A percentile compares a stretch with the other conserved stretches of the same genome.
phyloP scores from a whole-genome alignment of 257 asterid genomes.

The Petunia secreta region DNA sequence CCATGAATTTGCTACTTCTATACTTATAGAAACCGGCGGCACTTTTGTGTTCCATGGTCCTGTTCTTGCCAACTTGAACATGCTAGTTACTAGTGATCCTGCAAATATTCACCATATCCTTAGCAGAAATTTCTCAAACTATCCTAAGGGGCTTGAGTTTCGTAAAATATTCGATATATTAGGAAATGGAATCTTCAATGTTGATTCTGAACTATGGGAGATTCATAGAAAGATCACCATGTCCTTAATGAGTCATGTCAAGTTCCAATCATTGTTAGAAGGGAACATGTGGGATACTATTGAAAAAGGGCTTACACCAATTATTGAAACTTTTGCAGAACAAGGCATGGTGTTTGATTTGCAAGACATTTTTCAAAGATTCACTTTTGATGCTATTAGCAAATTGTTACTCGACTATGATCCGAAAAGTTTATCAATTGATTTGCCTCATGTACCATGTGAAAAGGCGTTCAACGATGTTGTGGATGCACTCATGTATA shows the following conservation, averaged over 20 bases:
- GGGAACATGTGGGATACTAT: not conserved
- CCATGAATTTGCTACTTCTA: not conserved
- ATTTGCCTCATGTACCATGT: not conserved
- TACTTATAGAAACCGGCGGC: not conserved
- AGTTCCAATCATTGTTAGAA: not conserved
- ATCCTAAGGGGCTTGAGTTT: not conserved
- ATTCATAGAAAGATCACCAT: not conserved
- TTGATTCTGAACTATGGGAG: conserved; percentile 17
- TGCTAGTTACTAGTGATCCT: conserved; percentile 16
- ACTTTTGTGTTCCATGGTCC: conserved; percentile 16
- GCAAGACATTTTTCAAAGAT: conserved; percentile 17
- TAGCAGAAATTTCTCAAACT: conserved; percentile 16
- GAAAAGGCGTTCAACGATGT: conserved; percentile 8
- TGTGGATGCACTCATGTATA: not conserved
- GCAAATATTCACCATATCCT: conserved; percentile 17
- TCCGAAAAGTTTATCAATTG: not conserved
- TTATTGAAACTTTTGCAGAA: not conserved
- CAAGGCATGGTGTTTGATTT: not conserved
- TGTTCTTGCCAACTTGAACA: not conserved
- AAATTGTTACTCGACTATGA: not conserved
- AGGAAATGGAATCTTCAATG: conserved; percentile 16
- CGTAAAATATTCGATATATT: conserved; percentile 2
- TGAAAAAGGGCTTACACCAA: not conserved
- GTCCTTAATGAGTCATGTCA: not conserved
- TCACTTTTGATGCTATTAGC: not conserved